phyloP scores from a whole-genome alignment of 73 alveolate genomes.

The Paramecium tetraurelia region DNA sequence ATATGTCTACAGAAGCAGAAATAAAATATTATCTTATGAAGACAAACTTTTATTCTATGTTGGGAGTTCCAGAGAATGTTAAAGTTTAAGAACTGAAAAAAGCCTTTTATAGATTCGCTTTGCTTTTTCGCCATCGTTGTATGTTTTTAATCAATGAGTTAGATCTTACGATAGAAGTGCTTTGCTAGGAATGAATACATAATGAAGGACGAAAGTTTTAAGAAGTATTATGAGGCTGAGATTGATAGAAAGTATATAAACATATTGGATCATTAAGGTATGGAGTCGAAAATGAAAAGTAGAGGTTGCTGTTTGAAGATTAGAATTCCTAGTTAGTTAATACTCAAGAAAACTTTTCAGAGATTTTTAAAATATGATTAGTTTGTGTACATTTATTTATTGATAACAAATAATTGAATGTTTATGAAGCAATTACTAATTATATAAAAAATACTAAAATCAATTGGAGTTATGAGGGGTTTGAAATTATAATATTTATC shows the following conservation, averaged over 20 bases:
- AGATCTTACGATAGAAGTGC: background rate
- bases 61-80: conserved; percentile 82
- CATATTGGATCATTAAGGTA: background rate
- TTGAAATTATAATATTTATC: background rate
- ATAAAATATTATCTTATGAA: conserved; percentile 45
- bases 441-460: background rate
- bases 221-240: background rate
- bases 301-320: background rate
- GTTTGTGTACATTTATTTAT: background rate
- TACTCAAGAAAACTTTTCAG: background rate
- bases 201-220: background rate
- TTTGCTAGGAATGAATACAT: conserved; percentile 27
- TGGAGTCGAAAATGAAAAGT: background rate
- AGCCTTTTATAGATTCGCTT: conserved; percentile 85
- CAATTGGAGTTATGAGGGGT: background rate
- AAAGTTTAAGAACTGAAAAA: conserved; percentile 81
- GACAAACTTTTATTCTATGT: conserved; percentile 77
- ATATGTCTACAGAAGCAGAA: conserved; percentile 55
- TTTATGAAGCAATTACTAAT: background rate
- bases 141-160: background rate
- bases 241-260: background rate
- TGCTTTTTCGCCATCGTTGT: conserved; percentile 84
- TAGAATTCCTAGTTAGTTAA: background rate
- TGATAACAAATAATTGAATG: background rate
- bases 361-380: background rate